These are phyloP conservation scores for Chalciporus chontae DNA, from an alignment of 768 basidiomycete species.

Conservation along the genomic window DNA sequence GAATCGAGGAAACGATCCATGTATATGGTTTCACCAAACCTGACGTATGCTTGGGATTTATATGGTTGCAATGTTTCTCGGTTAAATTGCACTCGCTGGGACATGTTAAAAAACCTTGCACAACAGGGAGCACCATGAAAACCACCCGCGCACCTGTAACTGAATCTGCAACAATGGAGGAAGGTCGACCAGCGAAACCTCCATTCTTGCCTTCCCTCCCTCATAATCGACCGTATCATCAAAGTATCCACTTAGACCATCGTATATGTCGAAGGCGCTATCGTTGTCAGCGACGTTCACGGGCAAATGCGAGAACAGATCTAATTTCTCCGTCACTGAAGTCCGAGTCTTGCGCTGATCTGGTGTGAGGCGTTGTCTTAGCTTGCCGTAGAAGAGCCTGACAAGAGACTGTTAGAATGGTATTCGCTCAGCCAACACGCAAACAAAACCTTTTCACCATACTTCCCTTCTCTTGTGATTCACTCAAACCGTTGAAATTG, in stretches of 20 bases:
- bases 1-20: slow-evolving; percentile 91
- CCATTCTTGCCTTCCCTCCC: slow-evolving; percentile 83
- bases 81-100: slow-evolving; percentile 90
- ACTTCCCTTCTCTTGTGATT: slow-evolving; percentile 59
- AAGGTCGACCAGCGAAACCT: slow-evolving; percentile 78
- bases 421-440: neutral
- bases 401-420: slow-evolving; percentile 6
- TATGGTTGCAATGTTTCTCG: slow-evolving; percentile 86
- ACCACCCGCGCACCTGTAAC: slow-evolving; percentile 63
- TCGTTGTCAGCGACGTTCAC: slow-evolving; percentile 90
- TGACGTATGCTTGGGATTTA: slow-evolving; percentile 95
- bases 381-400: slow-evolving; percentile 87
- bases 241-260: slow-evolving; percentile 89
- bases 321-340: slow-evolving; percentile 81
- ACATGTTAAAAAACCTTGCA: slow-evolving; percentile 7
- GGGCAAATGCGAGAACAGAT: slow-evolving; percentile 90
- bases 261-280: slow-evolving; percentile 88
- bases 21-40: slow-evolving; percentile 80
- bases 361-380: slow-evolving; percentile 55
- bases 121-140: neutral
- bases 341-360: slow-evolving; percentile 40
- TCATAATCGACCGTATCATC: slow-evolving; percentile 86
- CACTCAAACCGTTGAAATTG: slow-evolving; percentile 52
- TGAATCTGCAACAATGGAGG: slow-evolving; percentile 94
- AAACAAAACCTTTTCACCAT: slow-evolving; percentile 74